Conservation (phyloP, 495 filamentous ascomycete genomes). For the Aspergillus funiculosus region DNA sequence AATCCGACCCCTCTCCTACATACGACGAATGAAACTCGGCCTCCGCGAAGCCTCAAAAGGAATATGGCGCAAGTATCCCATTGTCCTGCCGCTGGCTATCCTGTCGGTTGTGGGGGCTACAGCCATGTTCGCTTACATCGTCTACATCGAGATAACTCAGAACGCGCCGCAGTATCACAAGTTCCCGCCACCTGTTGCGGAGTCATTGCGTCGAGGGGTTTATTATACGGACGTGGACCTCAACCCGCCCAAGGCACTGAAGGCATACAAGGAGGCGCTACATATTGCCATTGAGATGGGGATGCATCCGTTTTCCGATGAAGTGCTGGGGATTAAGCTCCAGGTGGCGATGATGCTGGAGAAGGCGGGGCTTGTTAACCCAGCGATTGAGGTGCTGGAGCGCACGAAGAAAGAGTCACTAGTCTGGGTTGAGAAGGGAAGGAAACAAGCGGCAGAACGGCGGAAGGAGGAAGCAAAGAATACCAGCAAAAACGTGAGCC, state of each 20-base stretch:
- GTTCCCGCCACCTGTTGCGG: conserved; percentile 74
- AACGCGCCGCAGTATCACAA: conserved; percentile 60
- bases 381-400: conserved; percentile 65
- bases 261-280: conserved; percentile 75
- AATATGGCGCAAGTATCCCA: conserved; percentile 45
- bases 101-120: conserved; percentile 41
- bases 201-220: conserved; percentile 74
- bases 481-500: background rate
- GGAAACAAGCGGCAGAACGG: conserved; percentile 9
- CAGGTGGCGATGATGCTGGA: conserved; percentile 74
- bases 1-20: conserved; percentile 12
- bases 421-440: conserved; percentile 44
- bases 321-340: conserved; percentile 83
- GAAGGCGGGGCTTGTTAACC: conserved; percentile 57
- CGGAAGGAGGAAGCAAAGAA: background rate
- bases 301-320: conserved; percentile 83
- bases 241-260: conserved; percentile 66
- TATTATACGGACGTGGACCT: conserved; percentile 75
- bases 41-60: conserved; percentile 38
- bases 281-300: conserved; percentile 59
- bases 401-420: conserved; percentile 43
- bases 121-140: conserved; percentile 33
- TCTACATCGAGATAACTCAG: conserved; percentile 61
- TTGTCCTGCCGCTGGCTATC: conserved; percentile 44
- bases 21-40: conserved; percentile 22